These are phyloP conservation scores for Agaricus sinodeliciosus DNA, from an alignment of 768 basidiomycete species.

Conservation along the genomic window DNA sequence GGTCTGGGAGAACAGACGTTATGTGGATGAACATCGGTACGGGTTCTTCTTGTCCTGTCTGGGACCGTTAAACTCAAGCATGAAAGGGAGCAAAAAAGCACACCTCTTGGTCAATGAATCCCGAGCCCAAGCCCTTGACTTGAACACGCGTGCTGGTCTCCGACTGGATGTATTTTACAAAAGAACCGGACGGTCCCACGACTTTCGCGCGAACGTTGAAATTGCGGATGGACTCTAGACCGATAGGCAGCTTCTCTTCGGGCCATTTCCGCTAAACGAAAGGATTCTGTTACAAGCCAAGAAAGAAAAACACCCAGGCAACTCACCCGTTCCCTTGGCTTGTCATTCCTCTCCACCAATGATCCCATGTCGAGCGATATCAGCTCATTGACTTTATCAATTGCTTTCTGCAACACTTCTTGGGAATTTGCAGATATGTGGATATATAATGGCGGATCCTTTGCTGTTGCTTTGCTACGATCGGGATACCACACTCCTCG, in stretches of 20 bases:
- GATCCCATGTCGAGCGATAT: constrained; percentile 72
- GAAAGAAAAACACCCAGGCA: not conserved
- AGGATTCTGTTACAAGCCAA: not conserved
- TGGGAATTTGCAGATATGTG: constrained; percentile 78
- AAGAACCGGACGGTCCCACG: constrained; percentile 91
- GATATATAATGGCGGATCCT: constrained; percentile 89
- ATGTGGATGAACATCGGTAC: constrained; percentile 92
- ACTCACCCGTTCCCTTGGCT: constrained; percentile 57
- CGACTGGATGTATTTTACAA: constrained; percentile 97
- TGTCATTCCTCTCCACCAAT: constrained; percentile 71
- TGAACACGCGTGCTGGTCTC: constrained; percentile 96
- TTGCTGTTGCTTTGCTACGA: constrained; percentile 82
- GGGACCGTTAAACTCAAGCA: not conserved
- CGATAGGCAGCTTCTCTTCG: constrained; percentile 90
- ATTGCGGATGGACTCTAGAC: constrained; percentile 85
- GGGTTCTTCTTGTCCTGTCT: constrained; percentile 82
- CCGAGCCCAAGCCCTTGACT: constrained; percentile 92
- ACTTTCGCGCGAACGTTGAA: constrained; percentile 98
- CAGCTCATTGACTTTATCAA: constrained; percentile 68
- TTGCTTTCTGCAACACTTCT: constrained; percentile 59
- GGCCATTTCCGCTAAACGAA: constrained; percentile 85
- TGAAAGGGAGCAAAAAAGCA: not conserved
- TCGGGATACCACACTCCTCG: constrained; percentile 98
- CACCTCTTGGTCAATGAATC: constrained; percentile 69
- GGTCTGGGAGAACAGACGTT: constrained; percentile 50